Conservation (phyloP, 129 eudicot species). For the Silybum marianum region DNA sequence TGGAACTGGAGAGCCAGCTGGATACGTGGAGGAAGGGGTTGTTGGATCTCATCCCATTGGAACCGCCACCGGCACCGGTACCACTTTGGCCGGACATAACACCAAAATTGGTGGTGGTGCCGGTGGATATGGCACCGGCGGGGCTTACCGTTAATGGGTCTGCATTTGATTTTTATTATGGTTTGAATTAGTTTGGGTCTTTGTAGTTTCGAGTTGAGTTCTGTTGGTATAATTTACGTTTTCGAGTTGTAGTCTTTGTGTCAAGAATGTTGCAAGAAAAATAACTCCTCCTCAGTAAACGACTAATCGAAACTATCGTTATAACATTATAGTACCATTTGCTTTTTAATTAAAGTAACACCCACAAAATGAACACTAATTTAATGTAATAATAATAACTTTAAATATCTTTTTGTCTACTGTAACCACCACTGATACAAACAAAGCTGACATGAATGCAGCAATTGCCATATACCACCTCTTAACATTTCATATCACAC, state of each 20-base stretch:
- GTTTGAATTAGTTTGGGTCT: not conserved
- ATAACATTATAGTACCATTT: not conserved
- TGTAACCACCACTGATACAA: not conserved
- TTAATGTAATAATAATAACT: no score
- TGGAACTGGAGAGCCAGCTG: constrained; percentile 71
- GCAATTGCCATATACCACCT: not conserved
- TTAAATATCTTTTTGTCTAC: not conserved
- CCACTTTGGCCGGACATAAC: constrained; percentile 52
- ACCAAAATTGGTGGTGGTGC: constrained; percentile 49
- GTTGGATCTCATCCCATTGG: constrained; percentile 62
- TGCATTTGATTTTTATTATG: not conserved
- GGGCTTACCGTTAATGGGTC: constrained; percentile 37
- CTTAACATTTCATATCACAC: constrained; percentile 23
- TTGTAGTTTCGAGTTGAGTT: not conserved
- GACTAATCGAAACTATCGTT: no score
- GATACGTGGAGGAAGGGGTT: constrained; percentile 65
- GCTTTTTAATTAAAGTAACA: not conserved
- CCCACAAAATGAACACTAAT: not conserved
- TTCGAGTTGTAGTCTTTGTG: no score
- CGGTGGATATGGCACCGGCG: constrained; percentile 57
- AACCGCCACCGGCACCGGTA: constrained; percentile 48
- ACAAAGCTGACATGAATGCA: not conserved
- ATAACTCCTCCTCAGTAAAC: no score
- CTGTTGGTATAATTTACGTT: not conserved
- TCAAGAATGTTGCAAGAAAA: no score